Evolutionary conservation across 257 asterid genomes (phyloP).

Genomic region (Solanum ahanhuiri): DNA sequence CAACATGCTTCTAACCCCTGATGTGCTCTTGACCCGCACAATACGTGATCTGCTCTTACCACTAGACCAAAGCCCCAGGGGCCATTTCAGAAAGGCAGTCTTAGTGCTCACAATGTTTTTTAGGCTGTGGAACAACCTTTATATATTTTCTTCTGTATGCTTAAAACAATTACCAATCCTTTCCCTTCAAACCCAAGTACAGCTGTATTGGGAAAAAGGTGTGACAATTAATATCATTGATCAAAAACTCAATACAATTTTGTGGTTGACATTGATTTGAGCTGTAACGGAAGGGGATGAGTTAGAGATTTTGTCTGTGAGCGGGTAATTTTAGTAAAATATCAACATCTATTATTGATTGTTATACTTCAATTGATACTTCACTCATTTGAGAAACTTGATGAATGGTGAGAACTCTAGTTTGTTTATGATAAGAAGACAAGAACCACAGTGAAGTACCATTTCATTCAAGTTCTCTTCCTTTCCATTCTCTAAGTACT

Average conservation of each 20-base stretch:
- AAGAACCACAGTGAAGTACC: too few species aligned
- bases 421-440: too few species aligned
- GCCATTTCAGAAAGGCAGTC: background rate
- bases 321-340: background rate
- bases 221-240: background rate
- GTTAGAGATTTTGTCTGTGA: background rate
- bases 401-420: too few species aligned
- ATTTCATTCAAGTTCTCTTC: too few species aligned
- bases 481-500: too few species aligned
- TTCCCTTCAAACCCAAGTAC: background rate
- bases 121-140: background rate
- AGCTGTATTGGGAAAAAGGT: background rate
- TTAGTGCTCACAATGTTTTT: background rate
- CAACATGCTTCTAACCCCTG: background rate
- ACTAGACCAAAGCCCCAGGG: background rate
- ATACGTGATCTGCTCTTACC: background rate
- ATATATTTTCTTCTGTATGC: background rate
- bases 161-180: background rate
- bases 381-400: too few species aligned
- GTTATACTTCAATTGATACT: background rate
- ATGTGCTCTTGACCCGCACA: background rate
- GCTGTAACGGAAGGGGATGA: background rate
- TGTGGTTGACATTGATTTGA: background rate
- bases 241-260: background rate
- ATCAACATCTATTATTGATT: background rate